Percentiles rank a stretch among this genome's conserved stretches.
Evolutionary conservation across 768 basidiomycete species (phyloP).

Genomic region (Clitopilus hobsonii): DNA sequence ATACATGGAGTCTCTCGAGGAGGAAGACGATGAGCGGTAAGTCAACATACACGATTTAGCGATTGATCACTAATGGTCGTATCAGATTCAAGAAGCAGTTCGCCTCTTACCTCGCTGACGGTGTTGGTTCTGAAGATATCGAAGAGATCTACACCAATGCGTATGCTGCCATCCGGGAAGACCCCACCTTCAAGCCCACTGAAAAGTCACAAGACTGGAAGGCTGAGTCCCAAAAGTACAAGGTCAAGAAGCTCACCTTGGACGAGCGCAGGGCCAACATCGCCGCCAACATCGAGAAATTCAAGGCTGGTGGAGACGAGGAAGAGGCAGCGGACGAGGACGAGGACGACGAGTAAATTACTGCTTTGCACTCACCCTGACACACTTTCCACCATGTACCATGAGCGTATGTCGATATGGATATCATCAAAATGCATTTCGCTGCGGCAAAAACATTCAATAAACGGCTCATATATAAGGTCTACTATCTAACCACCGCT

Average conservation of each 20-base stretch:
- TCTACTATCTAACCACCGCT: constrained; percentile 12
- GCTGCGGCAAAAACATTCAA: neutral
- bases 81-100: constrained; percentile 96
- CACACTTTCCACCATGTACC: constrained; percentile 4
- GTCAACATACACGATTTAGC: constrained; percentile 11
- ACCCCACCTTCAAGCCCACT: constrained; percentile 85
- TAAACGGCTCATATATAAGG: no score
- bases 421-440: neutral
- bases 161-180: constrained; percentile 93
- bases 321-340: constrained; percentile 56
- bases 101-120: constrained; percentile 91
- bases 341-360: constrained; percentile 61
- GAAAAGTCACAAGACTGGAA: constrained; percentile 93
- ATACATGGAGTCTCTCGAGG: constrained; percentile 99
- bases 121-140: constrained; percentile 92
- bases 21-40: constrained; percentile 97
- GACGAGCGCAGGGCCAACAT: constrained; percentile 79
- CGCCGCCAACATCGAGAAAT: constrained; percentile 85
- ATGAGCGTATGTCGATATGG: neutral
- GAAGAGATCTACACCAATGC: constrained; percentile 94
- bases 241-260: constrained; percentile 60
- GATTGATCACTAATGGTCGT: neutral
- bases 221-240: constrained; percentile 73
- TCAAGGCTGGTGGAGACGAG: constrained; percentile 65
- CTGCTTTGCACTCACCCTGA: constrained; percentile 7